Percentiles rank a stretch among this genome's conserved stretches.
phyloP scores from a whole-genome alignment of 495 filamentous ascomycete species.

The Neurospora sp. region DNA sequence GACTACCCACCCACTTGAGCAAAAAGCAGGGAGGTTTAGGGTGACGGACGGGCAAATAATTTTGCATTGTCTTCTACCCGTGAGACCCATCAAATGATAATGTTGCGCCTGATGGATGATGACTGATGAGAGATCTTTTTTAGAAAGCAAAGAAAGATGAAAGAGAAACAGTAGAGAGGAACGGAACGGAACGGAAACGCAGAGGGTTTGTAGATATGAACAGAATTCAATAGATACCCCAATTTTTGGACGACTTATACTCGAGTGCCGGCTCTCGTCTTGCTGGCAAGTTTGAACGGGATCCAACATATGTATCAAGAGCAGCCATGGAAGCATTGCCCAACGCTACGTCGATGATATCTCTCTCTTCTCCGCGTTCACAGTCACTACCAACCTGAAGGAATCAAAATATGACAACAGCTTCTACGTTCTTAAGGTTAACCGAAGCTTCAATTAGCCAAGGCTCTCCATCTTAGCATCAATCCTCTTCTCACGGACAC shows the following conservation, averaged over 20 bases:
- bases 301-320: too few relatives aligned
- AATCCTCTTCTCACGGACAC: neutral
- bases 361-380: neutral
- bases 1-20: neutral
- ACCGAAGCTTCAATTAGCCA: neutral
- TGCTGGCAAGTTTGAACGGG: too few relatives aligned
- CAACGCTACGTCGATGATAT: too few relatives aligned
- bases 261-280: neutral
- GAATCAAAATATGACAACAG: neutral
- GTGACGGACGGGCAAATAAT: neutral
- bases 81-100: neutral
- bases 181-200: neutral
- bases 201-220: conserved; percentile 15
- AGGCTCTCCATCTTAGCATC: neutral
- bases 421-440: neutral
- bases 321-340: too few relatives aligned
- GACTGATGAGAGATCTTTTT: conserved; percentile 13
- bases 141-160: neutral
- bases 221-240: conserved; percentile 28
- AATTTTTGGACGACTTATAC: conserved; percentile 21
- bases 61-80: neutral
- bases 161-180: neutral
- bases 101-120: conserved; percentile 5
- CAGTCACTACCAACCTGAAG: neutral
- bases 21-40: neutral